phyloP scores from a whole-genome alignment of 108 stramenopile genomes.

The Skeletonema grethae region DNA sequence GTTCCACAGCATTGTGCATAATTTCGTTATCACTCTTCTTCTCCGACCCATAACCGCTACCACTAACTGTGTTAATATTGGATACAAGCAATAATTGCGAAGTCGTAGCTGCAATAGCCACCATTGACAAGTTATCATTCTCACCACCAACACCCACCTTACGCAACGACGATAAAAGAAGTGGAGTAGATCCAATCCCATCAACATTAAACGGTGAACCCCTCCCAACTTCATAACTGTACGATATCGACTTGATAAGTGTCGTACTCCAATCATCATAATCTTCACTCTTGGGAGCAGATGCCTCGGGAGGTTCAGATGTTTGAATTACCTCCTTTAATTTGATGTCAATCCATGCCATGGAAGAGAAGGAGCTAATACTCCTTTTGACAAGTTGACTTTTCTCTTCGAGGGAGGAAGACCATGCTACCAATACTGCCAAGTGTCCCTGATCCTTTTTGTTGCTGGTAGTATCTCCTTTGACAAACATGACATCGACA shows the following conservation, averaged over 20 bases:
- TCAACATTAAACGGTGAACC: background rate
- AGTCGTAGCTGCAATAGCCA: slow-evolving; percentile 15
- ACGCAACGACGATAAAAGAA: slow-evolving; percentile 10
- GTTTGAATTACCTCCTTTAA: background rate
- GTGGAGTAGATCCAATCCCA: slow-evolving; percentile 5
- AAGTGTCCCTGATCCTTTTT: background rate
- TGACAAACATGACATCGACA: slow-evolving; percentile 11
- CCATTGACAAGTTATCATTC: slow-evolving; percentile 8
- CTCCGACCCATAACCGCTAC: slow-evolving; percentile 15
- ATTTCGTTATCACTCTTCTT: slow-evolving; percentile 11
- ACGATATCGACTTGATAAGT: background rate
- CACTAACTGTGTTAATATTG: slow-evolving; percentile 14
- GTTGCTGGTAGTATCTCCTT: background rate
- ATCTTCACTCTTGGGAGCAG: background rate
- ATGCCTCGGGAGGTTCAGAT: background rate
- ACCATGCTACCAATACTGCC: slow-evolving; percentile 31
- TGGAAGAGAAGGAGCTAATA: slow-evolving; percentile 9
- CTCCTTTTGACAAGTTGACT: background rate
- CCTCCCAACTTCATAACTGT: slow-evolving; percentile 1
- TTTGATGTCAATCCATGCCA: slow-evolving; percentile 20
- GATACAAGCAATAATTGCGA: slow-evolving; percentile 15
- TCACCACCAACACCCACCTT: background rate
- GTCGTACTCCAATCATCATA: slow-evolving; percentile 4
- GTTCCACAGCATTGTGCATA: slow-evolving; percentile 29
- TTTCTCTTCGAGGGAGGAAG: background rate